phyloP scores from a whole-genome alignment of 371 early-diverging fungal species.

The Mortierella sp. region DNA sequence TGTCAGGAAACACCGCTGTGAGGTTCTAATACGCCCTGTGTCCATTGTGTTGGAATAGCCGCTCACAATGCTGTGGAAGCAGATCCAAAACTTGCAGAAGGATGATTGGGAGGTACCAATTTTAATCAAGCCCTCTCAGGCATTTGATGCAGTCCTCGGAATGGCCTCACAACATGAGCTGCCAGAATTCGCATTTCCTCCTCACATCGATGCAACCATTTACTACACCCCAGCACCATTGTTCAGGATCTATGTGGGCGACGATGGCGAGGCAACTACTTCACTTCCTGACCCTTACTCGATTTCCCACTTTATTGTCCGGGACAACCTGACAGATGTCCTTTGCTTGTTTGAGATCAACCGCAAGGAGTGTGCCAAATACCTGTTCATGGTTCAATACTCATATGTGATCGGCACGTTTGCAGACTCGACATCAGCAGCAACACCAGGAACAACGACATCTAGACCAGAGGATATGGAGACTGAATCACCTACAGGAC shows the following conservation, averaged over 20 bases:
- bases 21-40: no score
- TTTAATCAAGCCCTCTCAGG: constrained; percentile 66
- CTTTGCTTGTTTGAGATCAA: constrained; percentile 81
- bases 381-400: constrained; percentile 69
- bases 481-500: constrained; percentile 26
- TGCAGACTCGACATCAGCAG: constrained; percentile 46
- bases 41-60: constrained; percentile 60
- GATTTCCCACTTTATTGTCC: constrained; percentile 79
- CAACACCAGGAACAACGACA: constrained; percentile 13
- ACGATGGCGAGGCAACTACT: constrained; percentile 39
- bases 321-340: constrained; percentile 83
- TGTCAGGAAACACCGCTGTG: no score
- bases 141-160: constrained; percentile 66
- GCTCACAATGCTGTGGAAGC: constrained; percentile 75
- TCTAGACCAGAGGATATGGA: constrained; percentile 30
- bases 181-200: constrained; percentile 61
- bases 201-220: constrained; percentile 24
- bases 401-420: constrained; percentile 68
- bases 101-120: constrained; percentile 75
- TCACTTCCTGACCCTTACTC: constrained; percentile 62
- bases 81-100: constrained; percentile 66
- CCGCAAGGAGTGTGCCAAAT: constrained; percentile 84
- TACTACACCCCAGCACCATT: constrained; percentile 35
- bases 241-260: constrained; percentile 62
- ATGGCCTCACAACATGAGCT: constrained; percentile 74